These are phyloP conservation scores for Arthrobotrys musiformis DNA, from an alignment of 2,329 filamentous ascomycete species.

Conservation along the genomic window DNA sequence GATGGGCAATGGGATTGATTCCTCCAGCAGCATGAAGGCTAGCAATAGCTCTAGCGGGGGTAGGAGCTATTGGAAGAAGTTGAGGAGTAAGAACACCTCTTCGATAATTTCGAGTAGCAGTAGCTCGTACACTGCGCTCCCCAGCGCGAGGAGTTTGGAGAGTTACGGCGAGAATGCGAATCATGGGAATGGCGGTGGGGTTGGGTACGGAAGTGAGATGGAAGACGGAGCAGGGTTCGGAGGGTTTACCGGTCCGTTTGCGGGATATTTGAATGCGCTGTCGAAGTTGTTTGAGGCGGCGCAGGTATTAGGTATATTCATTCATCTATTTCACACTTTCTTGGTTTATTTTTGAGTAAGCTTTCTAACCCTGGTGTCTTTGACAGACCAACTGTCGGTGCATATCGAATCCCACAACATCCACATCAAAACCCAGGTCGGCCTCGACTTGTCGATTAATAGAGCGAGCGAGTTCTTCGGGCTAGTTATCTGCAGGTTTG, in stretches of 20 bases:
- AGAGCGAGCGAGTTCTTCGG: constrained; percentile 98
- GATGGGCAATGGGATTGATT: constrained; percentile 61
- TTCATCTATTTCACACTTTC: not conserved
- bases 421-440: constrained; percentile 91
- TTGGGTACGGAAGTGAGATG: constrained; percentile 58
- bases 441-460: constrained; percentile 88
- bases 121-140: constrained; percentile 43
- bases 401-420: constrained; percentile 78
- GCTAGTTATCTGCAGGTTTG: constrained; percentile 95
- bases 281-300: constrained; percentile 92
- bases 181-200: constrained; percentile 60
- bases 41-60: constrained; percentile 68
- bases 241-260: constrained; percentile 83
- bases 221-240: constrained; percentile 61
- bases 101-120: constrained; percentile 64
- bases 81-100: constrained; percentile 79
- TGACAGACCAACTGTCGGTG: constrained; percentile 56
- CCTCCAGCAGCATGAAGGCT: constrained; percentile 61
- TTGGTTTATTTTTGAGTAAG: not conserved
- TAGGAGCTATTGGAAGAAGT: constrained; percentile 74
- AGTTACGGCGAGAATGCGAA: constrained; percentile 64
- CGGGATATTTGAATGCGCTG: constrained; percentile 89
- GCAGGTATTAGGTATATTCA: constrained; percentile 84
- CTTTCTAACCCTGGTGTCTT: constrained; percentile 11
- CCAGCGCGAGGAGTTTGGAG: constrained; percentile 46